phyloP scores from a whole-genome alignment of 75 land plant species.

The Adiantum capillusveneris region DNA sequence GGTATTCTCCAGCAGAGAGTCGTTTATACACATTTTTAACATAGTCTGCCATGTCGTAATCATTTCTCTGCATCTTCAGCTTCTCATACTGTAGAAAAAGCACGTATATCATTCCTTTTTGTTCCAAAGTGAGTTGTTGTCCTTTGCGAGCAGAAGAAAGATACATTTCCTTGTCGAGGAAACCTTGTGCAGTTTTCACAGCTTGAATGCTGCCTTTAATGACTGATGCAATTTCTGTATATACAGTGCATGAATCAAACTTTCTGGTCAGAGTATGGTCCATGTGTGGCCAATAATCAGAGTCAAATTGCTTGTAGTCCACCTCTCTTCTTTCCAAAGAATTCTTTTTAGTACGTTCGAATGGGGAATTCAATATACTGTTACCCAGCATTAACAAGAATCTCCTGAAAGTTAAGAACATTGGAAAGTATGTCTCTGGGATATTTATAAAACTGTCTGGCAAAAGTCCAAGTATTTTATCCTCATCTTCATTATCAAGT shows the following conservation, averaged over 20 bases:
- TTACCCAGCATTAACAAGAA: slow-evolving; percentile 59
- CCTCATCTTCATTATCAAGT: slow-evolving; percentile 12
- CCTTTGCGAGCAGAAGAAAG: slow-evolving; percentile 14
- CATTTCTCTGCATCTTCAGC: slow-evolving; percentile 29
- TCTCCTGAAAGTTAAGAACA: slow-evolving; percentile 49
- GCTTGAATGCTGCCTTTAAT: slow-evolving; percentile 51
- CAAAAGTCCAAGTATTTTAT: slow-evolving; percentile 7
- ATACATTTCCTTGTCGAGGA: slow-evolving; percentile 28
- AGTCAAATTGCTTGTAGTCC: slow-evolving; percentile 34
- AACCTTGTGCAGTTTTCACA: slow-evolving; percentile 8
- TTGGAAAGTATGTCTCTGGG: slow-evolving; percentile 24
- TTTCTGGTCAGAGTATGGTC: slow-evolving; percentile 30
- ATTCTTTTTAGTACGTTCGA: slow-evolving; percentile 4
- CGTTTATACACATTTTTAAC: slow-evolving; percentile 47
- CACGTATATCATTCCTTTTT: slow-evolving; percentile 49
- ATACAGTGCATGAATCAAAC: slow-evolving; percentile 49
- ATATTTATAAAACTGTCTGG: slow-evolving; percentile 41
- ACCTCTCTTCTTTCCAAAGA: slow-evolving; percentile 32
- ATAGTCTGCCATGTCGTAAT: slow-evolving; percentile 58
- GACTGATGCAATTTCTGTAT: slow-evolving; percentile 47
- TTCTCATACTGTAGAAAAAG: slow-evolving; percentile 60
- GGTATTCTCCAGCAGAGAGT: slow-evolving; percentile 19
- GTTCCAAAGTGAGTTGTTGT: background rate
- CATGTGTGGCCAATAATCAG: slow-evolving; percentile 58
- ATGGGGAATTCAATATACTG: slow-evolving; percentile 30